Evolutionary conservation across 139 green algal genomes (phyloP).

Genomic region (Chlorella sp.): DNA sequence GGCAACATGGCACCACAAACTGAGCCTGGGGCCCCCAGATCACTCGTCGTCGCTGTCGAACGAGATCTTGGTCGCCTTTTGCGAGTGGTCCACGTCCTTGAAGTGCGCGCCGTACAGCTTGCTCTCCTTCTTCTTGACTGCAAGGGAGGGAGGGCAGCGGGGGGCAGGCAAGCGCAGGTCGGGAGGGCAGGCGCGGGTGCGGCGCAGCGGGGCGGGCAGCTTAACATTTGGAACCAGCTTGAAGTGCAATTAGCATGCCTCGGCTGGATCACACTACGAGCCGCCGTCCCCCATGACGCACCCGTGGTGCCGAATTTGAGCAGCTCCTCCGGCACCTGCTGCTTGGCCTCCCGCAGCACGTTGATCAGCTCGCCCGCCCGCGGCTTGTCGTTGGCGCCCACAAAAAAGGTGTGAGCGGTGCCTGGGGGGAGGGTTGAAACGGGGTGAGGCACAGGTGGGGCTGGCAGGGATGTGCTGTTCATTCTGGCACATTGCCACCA

Average conservation of each 20-base stretch:
- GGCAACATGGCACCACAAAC: too few relatives aligned
- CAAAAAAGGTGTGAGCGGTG: constrained; percentile 91
- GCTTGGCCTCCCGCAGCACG: constrained; percentile 90
- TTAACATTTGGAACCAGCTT: background rate
- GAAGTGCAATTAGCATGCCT: background rate
- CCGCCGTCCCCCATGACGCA: background rate
- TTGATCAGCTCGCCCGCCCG: constrained; percentile 95
- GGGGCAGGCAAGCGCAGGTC: background rate
- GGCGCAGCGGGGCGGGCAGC: too few relatives aligned
- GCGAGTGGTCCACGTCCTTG: constrained; percentile 87
- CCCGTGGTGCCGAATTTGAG: constrained; percentile 89
- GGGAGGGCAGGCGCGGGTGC: background rate
- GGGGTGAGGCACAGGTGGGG: too few relatives aligned
- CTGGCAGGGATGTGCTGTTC: too few relatives aligned
- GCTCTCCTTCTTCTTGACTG: constrained; percentile 95
- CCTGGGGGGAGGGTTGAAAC: constrained; percentile 46
- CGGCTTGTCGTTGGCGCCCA: constrained; percentile 73
- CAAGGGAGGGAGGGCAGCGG: background rate
- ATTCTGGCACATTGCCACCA: too few relatives aligned
- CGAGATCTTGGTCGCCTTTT: constrained; percentile 89
- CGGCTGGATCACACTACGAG: too few relatives aligned
- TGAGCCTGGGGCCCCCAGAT: too few relatives aligned
- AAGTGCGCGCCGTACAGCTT: constrained; percentile 89
- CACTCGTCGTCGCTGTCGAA: constrained; percentile 76
- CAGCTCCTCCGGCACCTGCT: constrained; percentile 87